Evolutionary conservation across 2,329 filamentous ascomycete species (phyloP), one percentile per base, ranked within the genome.

Genomic region (Didymella lethalis): DNA sequence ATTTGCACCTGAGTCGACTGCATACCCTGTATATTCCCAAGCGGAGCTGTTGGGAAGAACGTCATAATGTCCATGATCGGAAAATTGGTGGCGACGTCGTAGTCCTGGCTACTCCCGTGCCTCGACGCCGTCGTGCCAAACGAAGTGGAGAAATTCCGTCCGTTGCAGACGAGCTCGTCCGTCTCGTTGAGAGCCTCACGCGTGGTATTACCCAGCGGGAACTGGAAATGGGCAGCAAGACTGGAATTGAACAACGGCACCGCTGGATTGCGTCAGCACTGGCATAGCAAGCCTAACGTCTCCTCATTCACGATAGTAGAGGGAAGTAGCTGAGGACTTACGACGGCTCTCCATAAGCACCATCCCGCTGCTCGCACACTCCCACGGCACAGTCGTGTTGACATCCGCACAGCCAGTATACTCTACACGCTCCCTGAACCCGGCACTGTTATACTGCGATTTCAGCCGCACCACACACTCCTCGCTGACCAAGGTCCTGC

Each of bases 311-410:
- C 11, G 23, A 31, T 31, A 12, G 10, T 31, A 32, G 12, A 12
- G 8, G 8, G 25, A 29, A n/a, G 20, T 4, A 14, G 7, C 4
- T 7, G 32, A 18, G 4, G 44, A 43, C 44, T 48, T 41, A 54
- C 52, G 25, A 12, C 18, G 34, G 23, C 52, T 54, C 1, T 29
- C 6, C 6, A 40, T 6, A 25, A 11, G 4, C 46, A 50, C 31
- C 53, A 56, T 56, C 7, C 53, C 53, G n/a, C 53, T 56, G n/a
- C 28, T 40, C 16, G n/a, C 45, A 32, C 53, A 56, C 53, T 56
- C 53, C 38, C 40, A 50, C n/a, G 53, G 53, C 18, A 56, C 53
- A 8, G 53, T 50, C 3, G 7, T 29, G 20, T 56, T 56, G 31
- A 18, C 16, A 18, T 29, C 12, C n/a, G 2, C 18, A 40, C 46